Base-by-base conservation (phyloP, 441 rosid genomes). In the Manihot esculenta region DNA sequence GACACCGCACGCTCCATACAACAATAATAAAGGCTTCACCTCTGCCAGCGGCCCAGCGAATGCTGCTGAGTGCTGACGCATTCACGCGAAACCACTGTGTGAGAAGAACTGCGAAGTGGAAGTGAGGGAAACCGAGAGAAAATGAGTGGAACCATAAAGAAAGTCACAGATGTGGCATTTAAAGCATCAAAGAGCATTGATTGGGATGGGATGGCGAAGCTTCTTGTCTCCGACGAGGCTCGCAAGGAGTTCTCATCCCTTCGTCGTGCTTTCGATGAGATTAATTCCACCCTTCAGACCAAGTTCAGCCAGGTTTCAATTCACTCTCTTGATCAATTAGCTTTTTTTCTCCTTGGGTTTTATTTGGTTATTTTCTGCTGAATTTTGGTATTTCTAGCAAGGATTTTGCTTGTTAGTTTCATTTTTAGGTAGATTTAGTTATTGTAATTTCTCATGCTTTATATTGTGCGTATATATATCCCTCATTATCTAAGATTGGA, bases 191-290 rank as follows among this genome's bases (percentile, higher is more conserved):
- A 58, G 74, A 83, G 74, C 71, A 89, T 95, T 10, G 97, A 95
- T 69, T 95, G 99, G 99, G 97, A 91, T 0, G 97, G 95, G 30
- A 89, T 95, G 98, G 91, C 97, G 0, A 93, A 91, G 88, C 87
- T 95, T 62, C 69, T 95, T 18, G 98, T 93, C 76, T 82, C 95
- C 81, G 97, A 89, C 27, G 97, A 89, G 82, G 97, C 99, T 72
- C 97, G 96, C 78, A 89, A 86, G 82, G 99, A 95, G 89, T 95
- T 93, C 83, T 80, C 89, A 78, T 74, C 73, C 10, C 99, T 95
- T 70, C 98, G 97, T 55, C 97, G 96, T 78, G 84, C 97, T 70
- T 95, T 93, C 82, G 91, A 91, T 66, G 98, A 95, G 48, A 98
- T 95, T 42, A 95, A 95, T 85, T 69, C 87, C 51, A 77, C 84